phyloP scores from a whole-genome alignment of 306 rosid species.

The Carpinus fangiana region DNA sequence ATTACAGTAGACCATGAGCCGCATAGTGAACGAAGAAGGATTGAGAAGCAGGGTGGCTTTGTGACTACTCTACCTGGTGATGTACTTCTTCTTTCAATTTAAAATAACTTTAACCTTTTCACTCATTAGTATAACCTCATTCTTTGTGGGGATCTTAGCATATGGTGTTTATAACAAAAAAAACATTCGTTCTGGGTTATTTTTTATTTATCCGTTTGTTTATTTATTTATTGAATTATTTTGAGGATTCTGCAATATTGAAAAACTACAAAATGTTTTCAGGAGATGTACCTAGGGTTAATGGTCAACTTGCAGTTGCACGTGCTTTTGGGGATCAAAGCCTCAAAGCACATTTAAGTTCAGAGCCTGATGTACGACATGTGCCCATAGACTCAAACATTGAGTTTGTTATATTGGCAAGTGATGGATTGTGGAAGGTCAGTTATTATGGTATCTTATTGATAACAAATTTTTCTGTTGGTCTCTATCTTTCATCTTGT shows the following conservation, averaged over 20 bases:
- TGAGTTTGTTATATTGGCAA: conserved; percentile 20
- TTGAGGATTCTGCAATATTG: neutral
- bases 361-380: conserved; percentile 24
- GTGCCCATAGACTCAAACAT: conserved; percentile 6
- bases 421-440: conserved; percentile 30
- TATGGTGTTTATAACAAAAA: neutral
- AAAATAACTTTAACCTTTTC: neutral
- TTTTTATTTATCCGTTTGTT: neutral
- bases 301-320: conserved; percentile 27
- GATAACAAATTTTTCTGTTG: neutral
- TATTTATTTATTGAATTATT: neutral
- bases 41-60: conserved; percentile 26
- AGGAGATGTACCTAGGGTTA: conserved; percentile 29
- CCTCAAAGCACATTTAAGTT: conserved; percentile 22
- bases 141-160: neutral
- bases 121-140: neutral
- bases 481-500: neutral
- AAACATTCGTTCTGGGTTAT: neutral
- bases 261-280: conserved; percentile 3
- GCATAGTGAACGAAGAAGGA: conserved; percentile 21
- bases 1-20: conserved; percentile 25
- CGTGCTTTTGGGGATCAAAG: conserved; percentile 29
- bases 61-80: conserved; percentile 24
- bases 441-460: neutral
- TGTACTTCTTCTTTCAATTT: neutral